Evolutionary conservation across 2,329 filamentous ascomycete genomes (phyloP), one percentile per base, ranked within the genome.

Genomic region (Biscogniauxia marginata): DNA sequence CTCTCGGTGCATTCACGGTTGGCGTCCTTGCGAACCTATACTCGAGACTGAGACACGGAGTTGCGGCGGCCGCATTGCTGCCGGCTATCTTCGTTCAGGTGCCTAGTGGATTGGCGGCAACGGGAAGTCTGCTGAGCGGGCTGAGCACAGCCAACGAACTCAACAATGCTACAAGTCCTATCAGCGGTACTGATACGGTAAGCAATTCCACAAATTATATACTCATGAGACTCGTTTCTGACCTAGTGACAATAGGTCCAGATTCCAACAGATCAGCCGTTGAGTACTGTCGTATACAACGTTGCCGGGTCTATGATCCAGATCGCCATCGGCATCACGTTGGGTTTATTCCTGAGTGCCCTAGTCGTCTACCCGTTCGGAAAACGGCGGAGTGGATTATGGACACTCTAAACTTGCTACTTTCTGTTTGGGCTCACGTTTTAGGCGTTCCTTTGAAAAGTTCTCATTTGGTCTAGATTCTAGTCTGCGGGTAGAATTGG

Each of bases 1-100:
- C 88, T 0, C 79, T 93, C 3, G 89, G 89, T 24, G 90, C 90
- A 0, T 83, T 95, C 51, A 82, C 84, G 2, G 88, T 95, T 22
- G 91, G 91, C 25, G 80, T 92, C 3, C 75, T 90, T 49, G 90
- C 89, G 7, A 95, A 95, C 64, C 68, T 91, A 1, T 93, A 93
- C 72, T 89, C 87, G n/a, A 74, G 80, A 21, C 55, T 83, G 7
- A 70, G 77, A 8, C 80, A 83, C 56, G 80, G 80, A n/a, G 77
- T 79, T 24, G 77, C 77, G 1, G 77, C 76, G 0, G 75, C 77
- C 1, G 78, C 75, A 0, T 71, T 80, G 5, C 75, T 80, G 21
- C 77, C 77, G 0, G 77, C 77, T 18, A 78, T 80, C 46, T 79
- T 80, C 49, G 75, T 77, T 1, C 77, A 79, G 59, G 77, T 80